Base-by-base conservation (phyloP, 83 land plant genomes). In the Isoetes engelmannii region DNA sequence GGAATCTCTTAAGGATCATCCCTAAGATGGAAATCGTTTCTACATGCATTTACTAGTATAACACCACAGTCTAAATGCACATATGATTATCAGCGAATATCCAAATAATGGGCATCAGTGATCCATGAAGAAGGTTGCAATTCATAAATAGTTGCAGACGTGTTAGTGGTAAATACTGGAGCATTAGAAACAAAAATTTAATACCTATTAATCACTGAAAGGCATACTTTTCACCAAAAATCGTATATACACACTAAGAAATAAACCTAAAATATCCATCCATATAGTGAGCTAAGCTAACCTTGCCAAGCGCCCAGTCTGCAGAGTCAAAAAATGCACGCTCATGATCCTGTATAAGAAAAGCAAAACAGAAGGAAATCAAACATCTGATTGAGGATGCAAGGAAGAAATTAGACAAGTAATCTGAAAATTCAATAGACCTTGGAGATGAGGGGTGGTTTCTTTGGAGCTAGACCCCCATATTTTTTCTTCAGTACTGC, bases 311-410 rank as follows among this genome's bases (percentile, higher is more conserved):
- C 46, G 86, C 92, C 92, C 92, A 88, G 62, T 88, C 92, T 12
- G 92, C 92, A 57, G 92, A 88, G 67, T 88, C 92, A 63, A 88
- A 88, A 45, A 80, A 88, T 19, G 92, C 92, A 13, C 92, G 80
- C 58, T 81, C 83, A 71, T 74, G 73, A 65, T 88, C 88, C 91
- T 87, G 70, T 42, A 77, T 67, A 43, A 53, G 12, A 5, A 7
- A 44, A 47, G 8, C 41, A 45, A 4, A 12, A 3, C 58, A 65
- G 55, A 51, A 51, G 55, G 55, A 51, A 51, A 1, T 51, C 17
- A 28, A 28, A 28, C 37, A 2, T 28, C 37, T 28, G 37, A 28
- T 28, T 28, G 37, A 28, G 2, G 37, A 28, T 28, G 13, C 55
- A 12, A 51, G 55, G 0, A 51, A 51, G 55, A 51, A 65, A 61